Evolutionary conservation across 2,329 filamentous ascomycete species (phyloP).

Genomic region (Fusarium falciforme): DNA sequence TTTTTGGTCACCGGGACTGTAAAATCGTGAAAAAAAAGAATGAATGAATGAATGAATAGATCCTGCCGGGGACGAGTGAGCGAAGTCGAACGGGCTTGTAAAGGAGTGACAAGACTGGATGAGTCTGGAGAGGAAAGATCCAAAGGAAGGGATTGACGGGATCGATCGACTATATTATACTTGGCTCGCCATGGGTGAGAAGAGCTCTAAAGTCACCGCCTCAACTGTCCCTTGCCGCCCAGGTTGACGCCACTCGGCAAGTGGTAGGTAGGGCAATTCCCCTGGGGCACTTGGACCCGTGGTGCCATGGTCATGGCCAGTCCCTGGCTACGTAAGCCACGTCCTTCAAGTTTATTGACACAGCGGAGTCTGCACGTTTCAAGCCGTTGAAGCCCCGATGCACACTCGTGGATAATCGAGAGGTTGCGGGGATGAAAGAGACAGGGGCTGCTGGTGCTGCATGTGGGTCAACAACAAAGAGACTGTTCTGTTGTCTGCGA

Average conservation of each 20-base stretch:
- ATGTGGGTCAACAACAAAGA: slow-evolving; percentile 2
- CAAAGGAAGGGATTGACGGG: not conserved
- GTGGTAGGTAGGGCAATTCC: not conserved
- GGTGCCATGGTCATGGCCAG: slow-evolving; percentile 15
- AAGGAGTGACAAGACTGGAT: slow-evolving; percentile 34
- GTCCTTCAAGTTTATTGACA: slow-evolving; percentile 26
- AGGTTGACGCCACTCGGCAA: slow-evolving; percentile 1
- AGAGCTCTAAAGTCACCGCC: not conserved
- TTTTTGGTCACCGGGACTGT: slow-evolving; percentile 34
- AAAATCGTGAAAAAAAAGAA: slow-evolving; percentile 8
- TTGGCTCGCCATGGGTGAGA: not conserved
- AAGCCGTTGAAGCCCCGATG: slow-evolving; percentile 24
- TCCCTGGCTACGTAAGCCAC: slow-evolving; percentile 15
- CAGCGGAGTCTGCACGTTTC: slow-evolving; percentile 28
- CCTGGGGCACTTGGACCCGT: slow-evolving; percentile 9
- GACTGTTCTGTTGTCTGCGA: slow-evolving; percentile 17
- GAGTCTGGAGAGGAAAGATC: slow-evolving; percentile 26
- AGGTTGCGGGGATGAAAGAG: slow-evolving; percentile 10
- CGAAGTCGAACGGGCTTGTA: slow-evolving; percentile 10
- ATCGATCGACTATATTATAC: slow-evolving; percentile 36
- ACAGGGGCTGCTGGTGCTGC: slow-evolving; percentile 7
- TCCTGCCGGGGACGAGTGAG: slow-evolving; percentile 36
- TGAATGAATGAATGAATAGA: slow-evolving; percentile 27
- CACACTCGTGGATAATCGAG: slow-evolving; percentile 15
- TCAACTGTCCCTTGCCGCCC: not conserved